Percentiles rank a stretch among this genome's conserved stretches.
Conservation (phyloP, 768 basidiomycete genomes). For the Amanita pseudoporphyria region DNA sequence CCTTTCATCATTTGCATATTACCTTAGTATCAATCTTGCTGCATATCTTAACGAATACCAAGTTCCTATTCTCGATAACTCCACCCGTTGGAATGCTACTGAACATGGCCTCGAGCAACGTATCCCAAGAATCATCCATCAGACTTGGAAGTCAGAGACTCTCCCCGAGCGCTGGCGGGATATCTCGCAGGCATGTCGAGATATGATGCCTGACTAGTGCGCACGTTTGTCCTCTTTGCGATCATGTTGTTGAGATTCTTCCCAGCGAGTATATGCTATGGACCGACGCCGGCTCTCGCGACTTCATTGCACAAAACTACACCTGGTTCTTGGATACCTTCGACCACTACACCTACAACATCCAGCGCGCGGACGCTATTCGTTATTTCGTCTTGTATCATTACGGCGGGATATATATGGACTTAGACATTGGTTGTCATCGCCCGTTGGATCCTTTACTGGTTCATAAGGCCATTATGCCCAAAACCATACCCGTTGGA, state of each 20-base stretch:
- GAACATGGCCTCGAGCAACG: constrained; percentile 56
- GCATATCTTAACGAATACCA: constrained; percentile 79
- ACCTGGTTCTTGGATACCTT: constrained; percentile 92
- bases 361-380: constrained; percentile 95
- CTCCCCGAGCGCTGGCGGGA: constrained; percentile 75
- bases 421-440: constrained; percentile 92
- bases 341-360: constrained; percentile 83
- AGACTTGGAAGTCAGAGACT: constrained; percentile 94
- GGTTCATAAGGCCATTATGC: constrained; percentile 79
- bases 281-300: constrained; percentile 87
- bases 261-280: constrained; percentile 90
- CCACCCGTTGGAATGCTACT: constrained; percentile 54
- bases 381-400: constrained; percentile 97
- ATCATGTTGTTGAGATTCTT: constrained; percentile 12
- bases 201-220: constrained; percentile 95
- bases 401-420: constrained; percentile 93
- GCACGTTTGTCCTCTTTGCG: constrained; percentile 23
- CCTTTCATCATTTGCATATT: constrained; percentile 85
- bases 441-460: constrained; percentile 82
- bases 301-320: constrained; percentile 84
- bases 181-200: constrained; percentile 75
- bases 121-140: constrained; percentile 90
- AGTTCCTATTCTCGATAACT: constrained; percentile 47
- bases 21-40: constrained; percentile 67
- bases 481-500: constrained; percentile 94